Conservation (phyloP, 441 rosid genomes). For the Biscutella auriculata region DNA sequence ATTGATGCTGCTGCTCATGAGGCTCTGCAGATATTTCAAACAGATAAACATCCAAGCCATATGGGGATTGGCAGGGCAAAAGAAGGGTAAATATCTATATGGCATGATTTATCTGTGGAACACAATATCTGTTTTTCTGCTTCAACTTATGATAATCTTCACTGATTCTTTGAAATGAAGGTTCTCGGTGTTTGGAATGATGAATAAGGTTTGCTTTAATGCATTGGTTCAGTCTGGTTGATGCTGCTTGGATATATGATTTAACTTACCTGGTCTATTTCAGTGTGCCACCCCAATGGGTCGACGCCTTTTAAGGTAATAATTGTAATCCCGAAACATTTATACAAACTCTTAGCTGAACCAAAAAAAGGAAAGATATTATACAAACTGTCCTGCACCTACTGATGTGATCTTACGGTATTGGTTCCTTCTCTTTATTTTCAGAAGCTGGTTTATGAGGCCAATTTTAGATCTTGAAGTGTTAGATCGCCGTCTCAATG, state of each 20-base stretch:
- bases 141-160: slow-evolving; percentile 16
- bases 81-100: slow-evolving; percentile 68
- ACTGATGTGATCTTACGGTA: slow-evolving; percentile 2
- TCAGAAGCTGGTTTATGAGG: slow-evolving; percentile 94
- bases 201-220: slow-evolving; percentile 70
- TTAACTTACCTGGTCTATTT: slow-evolving; percentile 25
- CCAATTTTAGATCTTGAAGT: slow-evolving; percentile 75
- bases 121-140: neutral
- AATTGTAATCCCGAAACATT: no score
- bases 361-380: slow-evolving; percentile 17
- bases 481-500: slow-evolving; percentile 67
- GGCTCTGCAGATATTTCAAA: slow-evolving; percentile 87
- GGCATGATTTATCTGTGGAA: neutral
- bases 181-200: slow-evolving; percentile 94
- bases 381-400: slow-evolving; percentile 4
- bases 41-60: slow-evolving; percentile 96
- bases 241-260: slow-evolving; percentile 14
- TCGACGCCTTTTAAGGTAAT: slow-evolving; percentile 71
- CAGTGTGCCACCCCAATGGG: slow-evolving; percentile 97
- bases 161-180: slow-evolving; percentile 38
- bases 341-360: no score
- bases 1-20: slow-evolving; percentile 89
- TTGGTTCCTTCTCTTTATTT: slow-evolving; percentile 14
- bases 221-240: slow-evolving; percentile 17
- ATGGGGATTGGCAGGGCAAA: slow-evolving; percentile 99